A percentile compares a stretch with the other conserved stretches of the same genome.
phyloP scores from a whole-genome alignment of 192 early-diverging fungal species.

The Podila verticillata region DNA sequence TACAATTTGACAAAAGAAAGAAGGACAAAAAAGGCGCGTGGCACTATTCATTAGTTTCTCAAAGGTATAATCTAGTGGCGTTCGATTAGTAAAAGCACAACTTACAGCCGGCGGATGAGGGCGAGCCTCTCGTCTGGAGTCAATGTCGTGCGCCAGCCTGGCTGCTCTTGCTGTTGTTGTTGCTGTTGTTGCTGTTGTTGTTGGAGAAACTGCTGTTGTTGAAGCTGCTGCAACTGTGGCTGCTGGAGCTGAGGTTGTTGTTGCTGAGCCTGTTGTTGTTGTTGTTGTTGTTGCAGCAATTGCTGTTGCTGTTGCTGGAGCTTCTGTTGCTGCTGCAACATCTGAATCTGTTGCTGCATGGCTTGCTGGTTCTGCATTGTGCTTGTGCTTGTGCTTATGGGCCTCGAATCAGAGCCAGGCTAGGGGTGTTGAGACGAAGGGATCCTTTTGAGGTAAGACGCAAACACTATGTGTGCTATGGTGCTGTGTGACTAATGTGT shows the following conservation, averaged over 20 bases:
- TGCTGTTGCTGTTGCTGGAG: conserved; percentile 15
- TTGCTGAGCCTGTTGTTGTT: neutral
- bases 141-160: conserved; percentile 14
- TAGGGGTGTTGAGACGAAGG: no score
- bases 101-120: conserved; percentile 36
- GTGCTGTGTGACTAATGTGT: no score
- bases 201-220: conserved; percentile 12
- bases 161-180: conserved; percentile 13
- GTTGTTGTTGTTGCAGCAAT: neutral
- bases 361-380: conserved; percentile 15
- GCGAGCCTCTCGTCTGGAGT: conserved; percentile 21
- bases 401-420: neutral
- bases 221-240: conserved; percentile 16
- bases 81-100: neutral
- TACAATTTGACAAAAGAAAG: conserved; percentile 1
- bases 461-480: no score
- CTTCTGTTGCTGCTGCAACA: conserved; percentile 9
- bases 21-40: neutral
- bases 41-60: neutral
- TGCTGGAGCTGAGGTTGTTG: conserved; percentile 5
- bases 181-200: conserved; percentile 21
- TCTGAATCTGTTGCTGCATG: neutral
- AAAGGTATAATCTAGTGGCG: neutral
- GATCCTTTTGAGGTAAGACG: no score
- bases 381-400: neutral